Percentiles rank a stretch among this genome's conserved stretches.
Conservation (phyloP, 208 protist species). For the Leishmania tropica region DNA sequence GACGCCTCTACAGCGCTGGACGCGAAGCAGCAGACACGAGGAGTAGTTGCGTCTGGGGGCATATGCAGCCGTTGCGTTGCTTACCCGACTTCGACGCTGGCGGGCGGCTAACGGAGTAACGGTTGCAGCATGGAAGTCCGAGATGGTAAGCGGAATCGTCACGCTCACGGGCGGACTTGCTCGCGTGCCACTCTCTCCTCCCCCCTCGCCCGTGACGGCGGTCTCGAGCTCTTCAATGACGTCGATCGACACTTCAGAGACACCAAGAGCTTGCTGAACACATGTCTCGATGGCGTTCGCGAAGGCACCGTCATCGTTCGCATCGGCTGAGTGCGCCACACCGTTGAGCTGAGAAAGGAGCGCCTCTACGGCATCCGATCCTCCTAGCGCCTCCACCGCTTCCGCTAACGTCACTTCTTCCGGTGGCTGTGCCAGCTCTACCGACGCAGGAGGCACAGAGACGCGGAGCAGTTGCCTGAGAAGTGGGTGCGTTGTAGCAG, state of each 20-base stretch:
- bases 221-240: not conserved
- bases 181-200: not conserved
- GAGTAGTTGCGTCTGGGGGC: not conserved
- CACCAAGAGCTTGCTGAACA: not conserved
- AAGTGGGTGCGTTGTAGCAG: not conserved
- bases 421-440: not conserved
- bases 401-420: conserved; percentile 6
- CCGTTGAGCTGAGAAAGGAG: conserved; percentile 13
- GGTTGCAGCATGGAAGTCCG: not conserved
- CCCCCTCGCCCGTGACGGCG: not conserved
- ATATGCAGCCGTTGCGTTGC: not conserved
- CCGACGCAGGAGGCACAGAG: not conserved
- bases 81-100: not conserved
- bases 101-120: not conserved
- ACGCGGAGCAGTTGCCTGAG: not conserved
- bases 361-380: conserved; percentile 8
- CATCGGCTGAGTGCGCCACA: not conserved
- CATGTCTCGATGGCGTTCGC: not conserved
- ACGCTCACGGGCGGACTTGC: not conserved
- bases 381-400: conserved; percentile 19
- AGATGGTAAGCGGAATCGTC: not conserved
- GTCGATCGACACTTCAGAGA: not conserved
- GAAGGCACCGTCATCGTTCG: not conserved
- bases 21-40: conserved; percentile 3
- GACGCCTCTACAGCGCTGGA: conserved; percentile 4